Evolutionary conservation across 352 stramenopile species (phyloP), one percentile per base, ranked within the genome.

Genomic region (Phytophthora foliorum): DNA sequence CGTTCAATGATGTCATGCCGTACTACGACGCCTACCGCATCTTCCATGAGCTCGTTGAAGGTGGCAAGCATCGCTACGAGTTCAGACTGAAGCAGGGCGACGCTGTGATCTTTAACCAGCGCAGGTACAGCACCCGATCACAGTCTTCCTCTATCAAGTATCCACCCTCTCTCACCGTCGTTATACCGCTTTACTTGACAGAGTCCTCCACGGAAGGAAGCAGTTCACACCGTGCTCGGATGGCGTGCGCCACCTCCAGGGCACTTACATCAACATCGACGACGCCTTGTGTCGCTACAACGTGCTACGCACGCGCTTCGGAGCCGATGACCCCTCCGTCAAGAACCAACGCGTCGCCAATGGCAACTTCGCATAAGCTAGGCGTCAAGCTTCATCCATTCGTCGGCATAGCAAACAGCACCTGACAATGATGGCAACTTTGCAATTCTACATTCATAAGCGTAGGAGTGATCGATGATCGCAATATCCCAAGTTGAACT

Each of bases 211-310:
- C 51, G 89, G 89, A 32, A 82, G 89, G 53, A 93, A 91, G 51
- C 70, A 92, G 19, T 96, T 94, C 60, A 80, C 75, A 6, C 63
- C 86, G 32, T 78, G 71, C 31, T 92, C 86, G n/a, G 84, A 84
- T 48, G 87, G 86, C 27, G 75, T 91, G 39, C 87, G 89, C 46
- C 89, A 96, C 60, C 73, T 96, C 8, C 89, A 96, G 63, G 89
- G 89, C 61, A 94, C 87, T 3, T 96, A 96, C 63, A 32, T 96
- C 62, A 96, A 95, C 72, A 95, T 96, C 58, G 89, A 96, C 63
- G 88, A 96, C 69, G 89, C 86, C 27, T 60, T 92, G n/a, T 94
- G 84, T 38, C 82, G 88, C 61, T 96, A 90, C 81, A 92, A 94
- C 41, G 83, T 83, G 14, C 71, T 96, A 39, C 81, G 83, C 41